Percentiles rank a stretch among this genome's conserved stretches.
These are phyloP conservation scores for Tylopilus subfusipes DNA, from an alignment of 768 basidiomycete genomes.

Conservation along the genomic window DNA sequence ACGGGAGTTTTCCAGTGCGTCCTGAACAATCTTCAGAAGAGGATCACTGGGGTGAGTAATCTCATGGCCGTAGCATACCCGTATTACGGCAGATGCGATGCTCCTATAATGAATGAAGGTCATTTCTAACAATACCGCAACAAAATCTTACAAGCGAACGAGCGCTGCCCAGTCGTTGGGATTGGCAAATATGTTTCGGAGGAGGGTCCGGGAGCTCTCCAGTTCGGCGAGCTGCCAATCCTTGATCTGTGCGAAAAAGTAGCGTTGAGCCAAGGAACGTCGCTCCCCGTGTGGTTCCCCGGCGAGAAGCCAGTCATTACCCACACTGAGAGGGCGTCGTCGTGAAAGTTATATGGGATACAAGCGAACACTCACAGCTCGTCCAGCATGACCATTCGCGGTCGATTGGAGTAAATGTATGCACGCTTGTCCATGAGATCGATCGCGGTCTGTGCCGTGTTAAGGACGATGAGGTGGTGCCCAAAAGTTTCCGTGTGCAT, in stretches of 20 bases:
- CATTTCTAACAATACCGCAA: no score
- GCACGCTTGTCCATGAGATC: conserved; percentile 10
- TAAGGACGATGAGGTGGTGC: background rate
- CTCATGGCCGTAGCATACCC: conserved; percentile 6
- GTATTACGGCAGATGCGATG: background rate
- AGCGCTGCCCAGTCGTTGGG: conserved; percentile 1
- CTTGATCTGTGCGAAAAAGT: conserved; percentile 10
- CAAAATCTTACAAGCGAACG: conserved; percentile 3
- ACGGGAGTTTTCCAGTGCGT: background rate
- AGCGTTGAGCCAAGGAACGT: conserved; percentile 9
- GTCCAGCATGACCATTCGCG: background rate
- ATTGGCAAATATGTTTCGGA: background rate
- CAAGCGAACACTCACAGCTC: background rate
- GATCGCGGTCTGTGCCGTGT: background rate
- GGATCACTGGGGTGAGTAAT: background rate
- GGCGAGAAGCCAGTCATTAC: background rate
- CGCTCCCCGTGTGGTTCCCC: conserved; percentile 10
- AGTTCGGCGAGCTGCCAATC: conserved; percentile 14
- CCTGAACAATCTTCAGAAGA: conserved; percentile 6
- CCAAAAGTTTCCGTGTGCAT: background rate
- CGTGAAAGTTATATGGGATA: background rate
- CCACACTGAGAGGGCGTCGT: background rate
- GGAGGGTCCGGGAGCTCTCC: conserved; percentile 1
- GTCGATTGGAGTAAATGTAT: background rate
- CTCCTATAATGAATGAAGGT: background rate